A percentile compares a stretch with the other conserved stretches of the same genome.
These are phyloP conservation scores for Thelonectria discophora DNA, from an alignment of 2,329 filamentous ascomycete species.

Conservation along the genomic window DNA sequence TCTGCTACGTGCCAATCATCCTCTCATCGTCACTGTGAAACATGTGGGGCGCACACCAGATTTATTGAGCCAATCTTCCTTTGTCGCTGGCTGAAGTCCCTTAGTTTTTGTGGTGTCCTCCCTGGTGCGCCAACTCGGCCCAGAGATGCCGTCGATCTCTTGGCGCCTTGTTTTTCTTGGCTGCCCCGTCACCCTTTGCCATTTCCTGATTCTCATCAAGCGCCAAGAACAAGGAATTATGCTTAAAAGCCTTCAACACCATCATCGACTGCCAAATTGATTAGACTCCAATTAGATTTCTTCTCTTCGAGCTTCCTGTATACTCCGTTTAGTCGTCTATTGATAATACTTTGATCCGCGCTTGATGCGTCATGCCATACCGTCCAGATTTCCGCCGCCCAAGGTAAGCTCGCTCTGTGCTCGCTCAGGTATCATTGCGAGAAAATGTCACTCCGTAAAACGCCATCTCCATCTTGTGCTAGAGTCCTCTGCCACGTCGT, in stretches of 20 bases:
- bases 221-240: neutral
- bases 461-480: constrained; percentile 27
- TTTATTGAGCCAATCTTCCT: neutral
- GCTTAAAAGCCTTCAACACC: neutral
- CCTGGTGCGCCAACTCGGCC: constrained; percentile 36
- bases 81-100: neutral
- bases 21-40: neutral
- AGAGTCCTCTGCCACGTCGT: constrained; percentile 17
- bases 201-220: neutral
- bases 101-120: neutral
- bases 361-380: neutral
- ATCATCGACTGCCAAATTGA: too few relatives aligned
- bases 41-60: neutral
- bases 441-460: constrained; percentile 34
- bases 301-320: neutral
- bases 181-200: neutral
- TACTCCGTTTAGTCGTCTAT: neutral
- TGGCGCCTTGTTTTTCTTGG: neutral
- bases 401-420: constrained; percentile 34
- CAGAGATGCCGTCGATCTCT: constrained; percentile 38
- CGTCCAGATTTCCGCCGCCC: constrained; percentile 8
- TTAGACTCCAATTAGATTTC: too few relatives aligned
- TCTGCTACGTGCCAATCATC: neutral
- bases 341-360: neutral
- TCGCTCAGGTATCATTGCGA: constrained; percentile 43